A percentile compares a stretch with the other conserved stretches of the same genome.
Evolutionary conservation across 805 yeast genomes (phyloP).

Genomic region (Kuraishia molischiana): DNA sequence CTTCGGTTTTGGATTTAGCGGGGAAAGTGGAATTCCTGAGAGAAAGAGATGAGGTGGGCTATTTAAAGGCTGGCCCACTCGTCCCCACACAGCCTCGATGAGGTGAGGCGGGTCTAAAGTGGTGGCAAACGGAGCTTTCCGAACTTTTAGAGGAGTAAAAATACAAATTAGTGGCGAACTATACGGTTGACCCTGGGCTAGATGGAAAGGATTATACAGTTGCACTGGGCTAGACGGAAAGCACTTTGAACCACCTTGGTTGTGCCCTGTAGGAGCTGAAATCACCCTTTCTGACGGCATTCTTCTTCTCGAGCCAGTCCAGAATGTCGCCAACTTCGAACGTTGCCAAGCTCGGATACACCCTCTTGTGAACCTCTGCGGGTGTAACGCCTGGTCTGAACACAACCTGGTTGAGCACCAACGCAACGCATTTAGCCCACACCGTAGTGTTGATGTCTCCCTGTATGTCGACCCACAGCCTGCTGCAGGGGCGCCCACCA

Average conservation of each 20-base stretch:
- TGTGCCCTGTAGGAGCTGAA: conserved; percentile 32
- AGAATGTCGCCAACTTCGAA: conserved; percentile 28
- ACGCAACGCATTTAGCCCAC: conserved; percentile 49
- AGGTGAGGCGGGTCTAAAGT: too few species aligned
- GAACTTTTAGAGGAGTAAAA: too few species aligned
- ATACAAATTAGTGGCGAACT: too few species aligned
- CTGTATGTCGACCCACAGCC: conserved; percentile 60
- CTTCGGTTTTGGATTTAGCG: too few species aligned
- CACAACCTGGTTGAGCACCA: conserved; percentile 33
- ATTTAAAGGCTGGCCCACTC: too few species aligned
- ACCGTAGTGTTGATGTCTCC: conserved; percentile 49
- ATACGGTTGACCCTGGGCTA: too few species aligned
- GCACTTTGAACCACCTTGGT: conserved; percentile 33
- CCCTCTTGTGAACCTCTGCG: conserved; percentile 12
- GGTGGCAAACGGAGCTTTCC: too few species aligned
- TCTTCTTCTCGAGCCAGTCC: conserved; percentile 35
- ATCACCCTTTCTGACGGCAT: conserved; percentile 22
- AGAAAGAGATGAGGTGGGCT: too few species aligned
- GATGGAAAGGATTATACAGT: too few species aligned
- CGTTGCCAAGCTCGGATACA: conserved; percentile 21
- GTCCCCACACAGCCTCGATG: too few species aligned
- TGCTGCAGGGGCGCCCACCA: conserved; percentile 49
- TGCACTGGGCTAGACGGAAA: too few species aligned
- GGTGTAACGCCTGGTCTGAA: conserved; percentile 45
- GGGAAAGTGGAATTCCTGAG: too few species aligned